These are phyloP conservation scores for Pachyrhizus erosus DNA, from an alignment of 306 rosid species.

Conservation along the genomic window DNA sequence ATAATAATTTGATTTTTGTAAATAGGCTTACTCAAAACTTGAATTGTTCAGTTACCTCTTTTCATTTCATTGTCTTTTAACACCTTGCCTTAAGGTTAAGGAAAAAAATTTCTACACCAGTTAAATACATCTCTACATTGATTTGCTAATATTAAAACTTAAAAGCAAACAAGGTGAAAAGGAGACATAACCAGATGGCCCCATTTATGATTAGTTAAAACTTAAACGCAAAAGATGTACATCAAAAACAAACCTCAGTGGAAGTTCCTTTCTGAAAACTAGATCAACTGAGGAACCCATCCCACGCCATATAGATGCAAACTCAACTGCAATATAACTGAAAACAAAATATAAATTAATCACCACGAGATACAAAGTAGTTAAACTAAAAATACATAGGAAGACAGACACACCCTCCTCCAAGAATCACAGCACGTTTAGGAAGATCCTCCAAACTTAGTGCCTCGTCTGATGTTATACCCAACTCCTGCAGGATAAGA, in stretches of 20 bases:
- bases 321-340: slow-evolving; percentile 96
- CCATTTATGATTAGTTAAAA: not conserved
- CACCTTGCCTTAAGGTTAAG: too few relatives aligned
- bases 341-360: slow-evolving; percentile 34
- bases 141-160: not conserved
- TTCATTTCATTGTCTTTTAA: too few relatives aligned
- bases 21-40: too few relatives aligned
- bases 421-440: slow-evolving; percentile 82
- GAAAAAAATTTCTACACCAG: not conserved
- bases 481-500: slow-evolving; percentile 69
- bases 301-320: slow-evolving; percentile 97
- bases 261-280: slow-evolving; percentile 90
- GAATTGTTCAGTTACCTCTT: too few relatives aligned
- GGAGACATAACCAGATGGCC: not conserved
- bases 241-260: slow-evolving; percentile 67
- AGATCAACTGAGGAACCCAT: slow-evolving; percentile 86
- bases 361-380: slow-evolving; percentile 27
- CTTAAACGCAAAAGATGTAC: slow-evolving; percentile 12
- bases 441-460: slow-evolving; percentile 94
- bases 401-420: slow-evolving; percentile 81
- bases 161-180: not conserved
- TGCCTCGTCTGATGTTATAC: slow-evolving; percentile 96
- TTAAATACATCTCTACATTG: not conserved
- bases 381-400: slow-evolving; percentile 21
- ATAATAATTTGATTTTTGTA: too few relatives aligned